phyloP scores from a whole-genome alignment of 768 basidiomycete genomes.

The Termitomyces eurrhizus region DNA sequence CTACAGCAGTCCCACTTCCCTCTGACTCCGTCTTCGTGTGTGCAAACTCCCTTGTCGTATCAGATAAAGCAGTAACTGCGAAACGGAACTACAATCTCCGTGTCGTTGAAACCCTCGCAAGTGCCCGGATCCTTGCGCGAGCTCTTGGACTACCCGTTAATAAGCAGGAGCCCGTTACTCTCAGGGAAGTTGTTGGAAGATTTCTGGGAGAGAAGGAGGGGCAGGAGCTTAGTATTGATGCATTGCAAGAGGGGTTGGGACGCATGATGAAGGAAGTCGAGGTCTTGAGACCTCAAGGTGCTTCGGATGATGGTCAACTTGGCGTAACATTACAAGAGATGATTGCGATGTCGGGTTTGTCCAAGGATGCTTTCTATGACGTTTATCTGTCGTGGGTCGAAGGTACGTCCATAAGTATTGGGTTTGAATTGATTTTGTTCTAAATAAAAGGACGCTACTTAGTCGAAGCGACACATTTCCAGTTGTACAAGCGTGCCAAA shows the following conservation, averaged over 20 bases:
- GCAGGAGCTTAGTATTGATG: conserved; percentile 40
- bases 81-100: conserved; percentile 84
- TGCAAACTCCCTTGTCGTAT: conserved; percentile 80
- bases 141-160: conserved; percentile 44
- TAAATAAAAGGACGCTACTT: neutral
- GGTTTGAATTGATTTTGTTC: conserved; percentile 1
- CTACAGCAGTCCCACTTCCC: conserved; percentile 62
- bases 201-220: conserved; percentile 45
- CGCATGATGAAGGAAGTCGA: conserved; percentile 45
- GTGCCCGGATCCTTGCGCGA: conserved; percentile 68
- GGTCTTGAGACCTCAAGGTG: conserved; percentile 42
- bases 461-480: conserved; percentile 82
- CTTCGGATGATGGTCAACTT: conserved; percentile 35
- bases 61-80: conserved; percentile 75
- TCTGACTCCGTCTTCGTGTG: conserved; percentile 60
- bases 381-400: conserved; percentile 79
- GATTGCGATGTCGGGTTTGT: conserved; percentile 60
- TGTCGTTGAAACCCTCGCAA: conserved; percentile 86
- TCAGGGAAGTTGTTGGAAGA: conserved; percentile 63
- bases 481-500: conserved; percentile 76
- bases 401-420: conserved; percentile 40
- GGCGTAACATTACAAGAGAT: conserved; percentile 76
- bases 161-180: conserved; percentile 52
- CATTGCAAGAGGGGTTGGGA: conserved; percentile 45
- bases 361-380: conserved; percentile 50